phyloP scores from a whole-genome alignment of 306 rosid species.

The Castanea crenata region DNA sequence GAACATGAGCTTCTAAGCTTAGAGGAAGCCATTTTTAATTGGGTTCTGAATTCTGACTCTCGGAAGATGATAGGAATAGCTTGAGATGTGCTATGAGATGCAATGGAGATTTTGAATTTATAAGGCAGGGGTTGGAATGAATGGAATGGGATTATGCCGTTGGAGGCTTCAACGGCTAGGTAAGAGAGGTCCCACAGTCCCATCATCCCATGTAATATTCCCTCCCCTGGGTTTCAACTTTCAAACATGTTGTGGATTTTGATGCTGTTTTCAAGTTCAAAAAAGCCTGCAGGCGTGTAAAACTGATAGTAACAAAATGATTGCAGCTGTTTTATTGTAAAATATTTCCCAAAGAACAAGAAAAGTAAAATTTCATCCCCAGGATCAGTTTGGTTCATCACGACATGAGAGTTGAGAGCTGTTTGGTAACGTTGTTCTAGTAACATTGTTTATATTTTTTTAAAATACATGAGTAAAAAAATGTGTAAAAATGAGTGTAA shows the following conservation, averaged over 20 bases:
- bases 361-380: not conserved
- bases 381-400: not conserved
- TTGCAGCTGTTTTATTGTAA: not conserved
- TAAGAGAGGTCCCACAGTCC: constrained; percentile 28
- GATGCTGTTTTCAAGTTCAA: not conserved
- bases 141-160: constrained; percentile 43
- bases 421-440: too few species aligned
- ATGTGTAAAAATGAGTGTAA: too few species aligned
- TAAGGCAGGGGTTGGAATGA: constrained; percentile 7
- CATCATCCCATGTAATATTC: constrained; percentile 22
- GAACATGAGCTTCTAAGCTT: constrained; percentile 55
- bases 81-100: not conserved
- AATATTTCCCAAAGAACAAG: not conserved
- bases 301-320: not conserved
- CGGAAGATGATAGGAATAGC: not conserved
- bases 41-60: not conserved
- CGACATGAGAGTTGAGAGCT: not conserved
- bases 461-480: too few species aligned
- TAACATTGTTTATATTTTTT: too few species aligned
- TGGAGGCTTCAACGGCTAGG: constrained; percentile 60
- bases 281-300: not conserved
- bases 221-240: constrained; percentile 51
- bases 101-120: constrained; percentile 33
- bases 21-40: constrained; percentile 46
- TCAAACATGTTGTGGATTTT: constrained; percentile 26